Base-by-base conservation (phyloP, 2,329 filamentous ascomycete genomes). In the Exserohilum turcica region DNA sequence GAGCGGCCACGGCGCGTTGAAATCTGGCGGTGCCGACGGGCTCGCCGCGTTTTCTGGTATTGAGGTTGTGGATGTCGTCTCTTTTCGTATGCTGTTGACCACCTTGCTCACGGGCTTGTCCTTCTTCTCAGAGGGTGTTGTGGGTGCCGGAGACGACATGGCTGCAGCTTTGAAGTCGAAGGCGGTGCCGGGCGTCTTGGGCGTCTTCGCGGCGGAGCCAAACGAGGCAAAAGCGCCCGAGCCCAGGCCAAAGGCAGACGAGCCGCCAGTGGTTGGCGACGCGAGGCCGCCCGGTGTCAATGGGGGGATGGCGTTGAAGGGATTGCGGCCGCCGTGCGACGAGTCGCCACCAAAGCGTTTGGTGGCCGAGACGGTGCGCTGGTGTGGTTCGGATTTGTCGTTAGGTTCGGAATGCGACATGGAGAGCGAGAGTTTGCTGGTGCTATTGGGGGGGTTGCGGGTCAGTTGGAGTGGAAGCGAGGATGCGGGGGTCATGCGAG, bases 201-300 rank as follows among this genome's bases (percentile, higher is more conserved):
- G 90, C 2, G 92, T 92, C 79, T 96, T 96, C 29, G 84, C 83
- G 28, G 89, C 85, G 37, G 82, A 81, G 19, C 93, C 92, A 75
- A 95, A 95, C n/a, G 92, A 95, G 33, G 93, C 93, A 74, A 99
- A 99, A 49, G 94, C 94, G 65, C 94, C 94, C 15, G 91, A 95
- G 35, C 94, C 94, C 56, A 99, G 81, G 44, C 92, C 92, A 77
- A 99, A 99, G 53, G 93, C 92, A 68, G 89, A 92, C 15, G 91
- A 92, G 49, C 90, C 91, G 64, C 84, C 84, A 48, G 85, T 83
- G 10, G 89, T 91, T 12, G 92, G 91, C 8, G 91, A 93, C 31
- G 88, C 83, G 49, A 92, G 79, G 52, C 68, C 73, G 43, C 84
- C 85, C 44, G 82, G 84, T 56, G 84, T 86, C 67, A 89, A 85